A percentile compares a stretch with the other conserved stretches of the same genome.
Evolutionary conservation across 2,329 filamentous ascomycete species (phyloP).

Genomic region (Sporothrix inflata): DNA sequence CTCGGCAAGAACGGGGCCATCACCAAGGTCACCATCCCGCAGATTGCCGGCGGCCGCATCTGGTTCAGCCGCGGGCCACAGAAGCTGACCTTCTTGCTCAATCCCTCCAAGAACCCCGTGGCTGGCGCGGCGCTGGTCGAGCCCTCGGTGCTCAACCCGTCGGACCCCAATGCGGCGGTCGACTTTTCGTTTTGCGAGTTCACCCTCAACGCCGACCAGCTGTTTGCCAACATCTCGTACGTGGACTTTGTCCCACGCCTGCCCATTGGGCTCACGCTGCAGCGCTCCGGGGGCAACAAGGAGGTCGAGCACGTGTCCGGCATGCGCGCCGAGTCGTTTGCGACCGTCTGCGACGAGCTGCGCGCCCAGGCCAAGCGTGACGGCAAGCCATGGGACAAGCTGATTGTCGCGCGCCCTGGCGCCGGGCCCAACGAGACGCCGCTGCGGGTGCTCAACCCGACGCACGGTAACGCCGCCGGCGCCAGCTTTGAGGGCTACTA

Average conservation of each 20-base stretch:
- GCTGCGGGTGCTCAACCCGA: constrained; percentile 51
- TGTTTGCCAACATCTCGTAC: constrained; percentile 67
- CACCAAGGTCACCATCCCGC: constrained; percentile 61
- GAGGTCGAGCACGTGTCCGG: constrained; percentile 58
- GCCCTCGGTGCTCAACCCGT: constrained; percentile 66
- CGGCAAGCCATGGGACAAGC: constrained; percentile 63
- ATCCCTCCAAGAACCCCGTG: constrained; percentile 46
- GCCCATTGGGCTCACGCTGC: constrained; percentile 57
- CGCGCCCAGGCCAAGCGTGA: constrained; percentile 59
- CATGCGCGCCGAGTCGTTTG: constrained; percentile 60
- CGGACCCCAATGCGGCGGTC: constrained; percentile 56
- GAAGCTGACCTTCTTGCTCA: constrained; percentile 63
- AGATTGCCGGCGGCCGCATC: constrained; percentile 65
- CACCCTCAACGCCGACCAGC: constrained; percentile 59
- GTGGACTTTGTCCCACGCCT: constrained; percentile 66
- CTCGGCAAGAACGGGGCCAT: constrained; percentile 61
- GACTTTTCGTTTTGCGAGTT: constrained; percentile 65
- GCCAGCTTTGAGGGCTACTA: constrained; percentile 51
- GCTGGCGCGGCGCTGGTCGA: constrained; percentile 65
- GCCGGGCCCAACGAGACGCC: constrained; percentile 36
- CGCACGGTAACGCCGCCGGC: constrained; percentile 47
- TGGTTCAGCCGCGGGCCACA: constrained; percentile 62
- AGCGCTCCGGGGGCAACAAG: constrained; percentile 44
- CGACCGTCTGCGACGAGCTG: constrained; percentile 57
- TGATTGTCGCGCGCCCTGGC: constrained; percentile 46